phyloP scores from a whole-genome alignment of 2,329 filamentous ascomycete species.

The Camillea tinctor region DNA sequence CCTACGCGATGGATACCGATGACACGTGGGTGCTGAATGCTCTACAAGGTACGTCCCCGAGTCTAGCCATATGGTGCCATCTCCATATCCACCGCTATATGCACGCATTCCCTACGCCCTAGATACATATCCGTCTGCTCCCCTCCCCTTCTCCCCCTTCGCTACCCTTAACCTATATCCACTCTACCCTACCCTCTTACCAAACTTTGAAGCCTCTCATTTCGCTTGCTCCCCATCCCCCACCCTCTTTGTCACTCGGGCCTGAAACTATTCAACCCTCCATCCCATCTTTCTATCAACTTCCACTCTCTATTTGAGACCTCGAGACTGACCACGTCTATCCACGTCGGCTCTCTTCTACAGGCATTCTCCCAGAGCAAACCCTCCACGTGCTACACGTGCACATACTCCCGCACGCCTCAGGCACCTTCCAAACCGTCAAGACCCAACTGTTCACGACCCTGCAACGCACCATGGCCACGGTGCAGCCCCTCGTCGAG shows the following conservation, averaged over 20 bases:
- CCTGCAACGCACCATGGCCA: constrained; percentile 20
- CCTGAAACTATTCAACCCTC: not conserved
- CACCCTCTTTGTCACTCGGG: not conserved
- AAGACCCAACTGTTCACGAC: constrained; percentile 35
- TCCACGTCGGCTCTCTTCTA: not conserved
- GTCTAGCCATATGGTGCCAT: not conserved
- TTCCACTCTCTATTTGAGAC: not conserved
- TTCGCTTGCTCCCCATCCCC: not conserved
- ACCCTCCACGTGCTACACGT: constrained; percentile 43
- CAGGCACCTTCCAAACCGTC: constrained; percentile 43
- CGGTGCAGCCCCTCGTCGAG: constrained; percentile 41
- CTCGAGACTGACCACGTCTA: not conserved
- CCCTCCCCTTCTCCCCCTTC: not conserved
- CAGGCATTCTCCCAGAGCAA: constrained; percentile 45
- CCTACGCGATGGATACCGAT: constrained; percentile 19
- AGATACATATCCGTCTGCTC: not conserved
- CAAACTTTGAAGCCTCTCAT: not conserved
- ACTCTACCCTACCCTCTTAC: not conserved
- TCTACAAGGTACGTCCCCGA: constrained; percentile 27
- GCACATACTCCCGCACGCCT: constrained; percentile 44
- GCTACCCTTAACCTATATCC: not conserved
- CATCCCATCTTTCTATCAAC: not conserved
- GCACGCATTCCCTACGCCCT: too few species aligned
- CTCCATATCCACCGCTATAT: not conserved
- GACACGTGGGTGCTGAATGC: constrained; percentile 28